phyloP scores from a whole-genome alignment of 305 asterid species.

The Euphrasia arctica region DNA sequence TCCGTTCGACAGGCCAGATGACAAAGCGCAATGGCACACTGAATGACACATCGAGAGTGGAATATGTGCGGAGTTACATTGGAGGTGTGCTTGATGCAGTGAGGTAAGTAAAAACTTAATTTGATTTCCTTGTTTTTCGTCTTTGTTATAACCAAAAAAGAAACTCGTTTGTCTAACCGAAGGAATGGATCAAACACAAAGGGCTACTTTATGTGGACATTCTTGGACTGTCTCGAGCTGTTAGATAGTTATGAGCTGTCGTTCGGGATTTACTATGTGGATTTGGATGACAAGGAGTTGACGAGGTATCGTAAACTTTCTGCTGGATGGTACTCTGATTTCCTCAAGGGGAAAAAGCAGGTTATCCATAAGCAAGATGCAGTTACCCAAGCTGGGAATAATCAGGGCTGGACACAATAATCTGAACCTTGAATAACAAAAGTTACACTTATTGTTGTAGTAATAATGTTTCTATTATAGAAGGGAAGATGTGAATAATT shows the following conservation, averaged over 20 bases:
- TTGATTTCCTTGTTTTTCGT: neutral
- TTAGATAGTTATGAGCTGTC: slow-evolving; percentile 31
- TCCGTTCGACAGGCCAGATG: slow-evolving; percentile 33
- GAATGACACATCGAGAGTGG: slow-evolving; percentile 39
- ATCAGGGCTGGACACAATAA: neutral
- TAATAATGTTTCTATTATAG: neutral
- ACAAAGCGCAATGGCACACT: slow-evolving; percentile 38
- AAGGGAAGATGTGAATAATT: neutral
- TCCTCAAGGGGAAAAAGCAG: slow-evolving; percentile 36
- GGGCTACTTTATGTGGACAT: slow-evolving; percentile 56
- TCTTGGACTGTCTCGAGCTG: slow-evolving; percentile 49
- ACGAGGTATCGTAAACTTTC: slow-evolving; percentile 47
- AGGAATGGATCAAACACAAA: slow-evolving; percentile 54
- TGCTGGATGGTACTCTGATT: slow-evolving; percentile 45
- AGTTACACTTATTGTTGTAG: neutral
- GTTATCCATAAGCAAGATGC: slow-evolving; percentile 2
- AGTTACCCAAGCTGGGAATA: slow-evolving; percentile 15
- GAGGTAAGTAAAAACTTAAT: slow-evolving; percentile 30
- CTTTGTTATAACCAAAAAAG: neutral
- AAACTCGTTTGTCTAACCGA: neutral
- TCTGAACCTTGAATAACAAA: neutral
- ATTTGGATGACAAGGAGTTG: slow-evolving; percentile 43
- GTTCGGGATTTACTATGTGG: slow-evolving; percentile 51
- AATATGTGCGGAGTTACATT: slow-evolving; percentile 44
- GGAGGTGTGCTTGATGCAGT: slow-evolving; percentile 44